Percentiles rank a stretch among this genome's conserved stretches.
Conservation (phyloP, 1,284 basidiomycete species). For the Anthracocystis panici-leucophaei region DNA sequence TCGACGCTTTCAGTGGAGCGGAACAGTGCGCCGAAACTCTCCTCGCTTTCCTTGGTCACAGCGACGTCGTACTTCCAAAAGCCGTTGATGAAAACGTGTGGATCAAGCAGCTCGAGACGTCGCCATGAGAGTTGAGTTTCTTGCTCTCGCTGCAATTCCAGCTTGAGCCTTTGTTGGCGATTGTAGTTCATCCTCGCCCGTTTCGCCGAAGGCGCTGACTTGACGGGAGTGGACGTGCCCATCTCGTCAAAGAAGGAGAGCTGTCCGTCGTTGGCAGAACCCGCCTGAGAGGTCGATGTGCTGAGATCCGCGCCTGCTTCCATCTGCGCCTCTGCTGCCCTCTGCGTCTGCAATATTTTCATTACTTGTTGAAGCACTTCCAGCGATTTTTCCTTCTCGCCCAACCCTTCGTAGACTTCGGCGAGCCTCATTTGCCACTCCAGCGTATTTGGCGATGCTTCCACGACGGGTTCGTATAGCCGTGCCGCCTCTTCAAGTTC, state of each 20-base stretch:
- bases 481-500: slow-evolving; percentile 51
- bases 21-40: slow-evolving; percentile 24
- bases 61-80: slow-evolving; percentile 63
- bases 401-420: slow-evolving; percentile 83
- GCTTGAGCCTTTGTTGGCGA: slow-evolving; percentile 42
- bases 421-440: slow-evolving; percentile 76
- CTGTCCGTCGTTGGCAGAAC: slow-evolving; percentile 16
- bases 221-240: slow-evolving; percentile 4
- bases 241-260: slow-evolving; percentile 62
- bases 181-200: slow-evolving; percentile 43
- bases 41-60: slow-evolving; percentile 42
- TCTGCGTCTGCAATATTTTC: slow-evolving; percentile 35
- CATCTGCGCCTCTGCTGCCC: slow-evolving; percentile 9
- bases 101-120: slow-evolving; percentile 56
- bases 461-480: slow-evolving; percentile 75
- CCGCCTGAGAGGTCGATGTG: not conserved
- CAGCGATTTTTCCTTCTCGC: slow-evolving; percentile 83
- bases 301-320: not conserved
- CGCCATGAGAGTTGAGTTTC: slow-evolving; percentile 60
- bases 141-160: slow-evolving; percentile 63
- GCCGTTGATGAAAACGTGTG: slow-evolving; percentile 55
- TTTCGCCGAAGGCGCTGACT: slow-evolving; percentile 21
- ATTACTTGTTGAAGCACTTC: slow-evolving; percentile 83
- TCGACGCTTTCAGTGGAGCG: slow-evolving; percentile 13
- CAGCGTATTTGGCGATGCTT: slow-evolving; percentile 79